phyloP scores from a whole-genome alignment of 306 rosid species.

The Lagenaria siceraria region DNA sequence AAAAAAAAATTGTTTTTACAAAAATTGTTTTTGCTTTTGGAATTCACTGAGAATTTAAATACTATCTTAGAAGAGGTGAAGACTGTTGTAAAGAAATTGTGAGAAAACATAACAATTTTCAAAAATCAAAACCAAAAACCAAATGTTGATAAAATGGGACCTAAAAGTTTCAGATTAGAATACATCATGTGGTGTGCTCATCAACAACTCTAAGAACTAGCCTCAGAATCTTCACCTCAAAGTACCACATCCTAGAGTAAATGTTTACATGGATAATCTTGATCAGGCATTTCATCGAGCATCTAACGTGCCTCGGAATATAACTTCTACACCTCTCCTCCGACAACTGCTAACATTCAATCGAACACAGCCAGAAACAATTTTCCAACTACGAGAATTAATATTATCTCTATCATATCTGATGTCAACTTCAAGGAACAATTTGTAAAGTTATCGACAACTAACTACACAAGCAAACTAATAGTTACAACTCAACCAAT shows the following conservation, averaged over 20 bases:
- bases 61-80: not conserved
- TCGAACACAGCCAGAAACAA: not conserved
- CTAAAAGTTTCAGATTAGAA: not conserved
- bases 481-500: not conserved
- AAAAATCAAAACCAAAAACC: not conserved
- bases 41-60: not conserved
- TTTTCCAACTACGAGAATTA: not conserved
- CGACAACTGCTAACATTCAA: not conserved
- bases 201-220: not conserved
- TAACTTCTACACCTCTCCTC: not conserved
- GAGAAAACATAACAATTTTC: not conserved
- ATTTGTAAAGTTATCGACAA: not conserved
- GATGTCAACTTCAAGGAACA: not conserved
- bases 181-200: not conserved
- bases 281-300: slow-evolving; percentile 1
- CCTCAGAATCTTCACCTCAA: not conserved
- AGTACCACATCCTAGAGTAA: not conserved
- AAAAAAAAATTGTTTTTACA: not conserved
- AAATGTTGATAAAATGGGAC: no score
- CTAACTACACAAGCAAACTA: not conserved
- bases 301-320: not conserved
- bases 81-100: not conserved
- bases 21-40: not conserved
- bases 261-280: not conserved
- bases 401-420: not conserved